These are phyloP conservation scores for Arthrobotrys entomopaga DNA, from an alignment of 2,329 filamentous ascomycete species.

Conservation along the genomic window DNA sequence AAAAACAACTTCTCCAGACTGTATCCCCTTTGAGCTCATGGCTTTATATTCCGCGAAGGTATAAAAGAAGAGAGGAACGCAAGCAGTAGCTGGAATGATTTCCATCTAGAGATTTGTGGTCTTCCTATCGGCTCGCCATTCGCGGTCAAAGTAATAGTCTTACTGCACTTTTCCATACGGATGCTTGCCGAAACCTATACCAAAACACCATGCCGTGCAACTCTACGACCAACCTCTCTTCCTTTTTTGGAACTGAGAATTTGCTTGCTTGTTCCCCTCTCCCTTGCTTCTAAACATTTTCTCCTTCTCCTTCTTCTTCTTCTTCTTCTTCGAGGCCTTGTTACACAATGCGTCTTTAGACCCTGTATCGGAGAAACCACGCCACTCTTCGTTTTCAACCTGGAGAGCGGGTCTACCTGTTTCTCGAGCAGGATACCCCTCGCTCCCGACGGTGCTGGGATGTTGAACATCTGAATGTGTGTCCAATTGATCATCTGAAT, in stretches of 20 bases:
- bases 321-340: slow-evolving; percentile 3
- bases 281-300: neutral
- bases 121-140: no score
- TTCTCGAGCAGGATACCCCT: neutral
- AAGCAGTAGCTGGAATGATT: no score
- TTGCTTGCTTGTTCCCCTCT: slow-evolving; percentile 6
- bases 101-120: no score
- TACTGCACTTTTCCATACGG: no score
- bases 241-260: slow-evolving; percentile 24
- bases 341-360: neutral
- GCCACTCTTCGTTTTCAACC: slow-evolving; percentile 29
- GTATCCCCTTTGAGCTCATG: no score
- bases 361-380: slow-evolving; percentile 30
- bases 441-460: no score
- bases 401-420: neutral
- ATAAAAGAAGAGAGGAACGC: no score
- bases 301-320: slow-evolving; percentile 4
- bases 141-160: no score
- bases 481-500: slow-evolving; percentile 3
- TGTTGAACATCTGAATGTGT: neutral
- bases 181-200: no score
- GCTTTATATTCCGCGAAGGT: no score
- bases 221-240: slow-evolving; percentile 40
- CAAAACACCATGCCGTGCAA: neutral
- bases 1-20: no score